A percentile compares a stretch with the other conserved stretches of the same genome.
Evolutionary conservation across 2,329 filamentous ascomycete genomes (phyloP).

Genomic region (Dactylonectria estremocensis): DNA sequence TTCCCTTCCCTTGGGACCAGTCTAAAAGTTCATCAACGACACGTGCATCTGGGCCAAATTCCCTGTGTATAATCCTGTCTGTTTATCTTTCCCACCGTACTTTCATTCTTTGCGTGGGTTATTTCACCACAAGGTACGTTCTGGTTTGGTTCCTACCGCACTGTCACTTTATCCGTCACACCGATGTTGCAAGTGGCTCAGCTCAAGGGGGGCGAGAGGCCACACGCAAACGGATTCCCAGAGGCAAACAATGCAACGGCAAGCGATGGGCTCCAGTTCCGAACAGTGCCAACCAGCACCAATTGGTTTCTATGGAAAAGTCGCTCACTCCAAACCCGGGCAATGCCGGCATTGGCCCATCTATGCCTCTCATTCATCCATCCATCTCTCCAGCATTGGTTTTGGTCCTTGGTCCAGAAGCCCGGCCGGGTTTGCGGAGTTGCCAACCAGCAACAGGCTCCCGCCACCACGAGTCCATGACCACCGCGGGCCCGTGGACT

Average conservation of each 20-base stretch:
- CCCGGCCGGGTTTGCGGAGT: constrained; percentile 39
- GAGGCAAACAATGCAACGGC: constrained; percentile 19
- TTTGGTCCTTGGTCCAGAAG: constrained; percentile 29
- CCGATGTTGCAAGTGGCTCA: constrained; percentile 31
- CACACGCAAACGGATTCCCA: constrained; percentile 34
- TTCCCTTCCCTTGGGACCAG: constrained; percentile 48
- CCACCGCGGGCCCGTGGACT: constrained; percentile 42
- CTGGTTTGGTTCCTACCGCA: constrained; percentile 32
- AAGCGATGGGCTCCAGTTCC: constrained; percentile 4
- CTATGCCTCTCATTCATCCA: constrained; percentile 28
- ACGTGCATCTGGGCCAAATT: constrained; percentile 35
- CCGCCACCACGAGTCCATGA: constrained; percentile 34
- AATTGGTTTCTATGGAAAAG: constrained; percentile 41
- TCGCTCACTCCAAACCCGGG: constrained; percentile 32
- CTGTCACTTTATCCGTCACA: constrained; percentile 34
- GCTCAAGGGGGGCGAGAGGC: constrained; percentile 26
- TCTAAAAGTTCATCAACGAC: constrained; percentile 43
- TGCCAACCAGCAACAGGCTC: constrained; percentile 26
- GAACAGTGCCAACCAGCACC: constrained; percentile 14
- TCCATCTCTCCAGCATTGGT: constrained; percentile 21
- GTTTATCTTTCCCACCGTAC: constrained; percentile 34
- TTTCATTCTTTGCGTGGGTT: constrained; percentile 38
- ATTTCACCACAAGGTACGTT: constrained; percentile 45
- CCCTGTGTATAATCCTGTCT: constrained; percentile 39
- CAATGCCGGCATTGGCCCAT: constrained; percentile 35